phyloP scores from a whole-genome alignment of 805 yeast species.

The Kodamaea kakaduensis region DNA sequence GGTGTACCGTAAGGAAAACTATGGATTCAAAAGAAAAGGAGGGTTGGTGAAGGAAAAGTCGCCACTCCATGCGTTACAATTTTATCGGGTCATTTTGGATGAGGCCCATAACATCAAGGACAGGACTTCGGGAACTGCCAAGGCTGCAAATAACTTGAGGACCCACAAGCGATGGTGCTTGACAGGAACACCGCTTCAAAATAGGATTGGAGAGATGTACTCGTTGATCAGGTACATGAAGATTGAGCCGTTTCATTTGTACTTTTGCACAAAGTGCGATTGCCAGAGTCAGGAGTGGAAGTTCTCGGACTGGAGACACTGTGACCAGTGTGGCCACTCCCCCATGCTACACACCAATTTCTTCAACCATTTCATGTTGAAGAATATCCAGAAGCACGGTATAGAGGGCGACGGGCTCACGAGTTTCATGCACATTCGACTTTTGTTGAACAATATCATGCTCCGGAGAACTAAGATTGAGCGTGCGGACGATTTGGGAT shows the following conservation, averaged over 20 bases:
- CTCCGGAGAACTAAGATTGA: slow-evolving; percentile 92
- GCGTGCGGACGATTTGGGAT: slow-evolving; percentile 94
- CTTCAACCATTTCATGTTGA: slow-evolving; percentile 92
- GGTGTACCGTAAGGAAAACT: slow-evolving; percentile 72
- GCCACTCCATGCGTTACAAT: slow-evolving; percentile 66
- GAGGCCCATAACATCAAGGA: slow-evolving; percentile 98
- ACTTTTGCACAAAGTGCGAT: slow-evolving; percentile 90
- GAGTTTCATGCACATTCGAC: slow-evolving; percentile 74
- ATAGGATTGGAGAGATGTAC: slow-evolving; percentile 94
- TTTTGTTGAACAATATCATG: slow-evolving; percentile 76
- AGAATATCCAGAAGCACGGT: slow-evolving; percentile 86
- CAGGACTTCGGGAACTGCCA: slow-evolving; percentile 87
- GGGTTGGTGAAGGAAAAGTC: slow-evolving; percentile 72
- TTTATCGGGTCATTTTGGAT: slow-evolving; percentile 84
- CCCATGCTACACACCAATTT: slow-evolving; percentile 95
- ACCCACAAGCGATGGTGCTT: slow-evolving; percentile 85
- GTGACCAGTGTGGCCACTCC: slow-evolving; percentile 84
- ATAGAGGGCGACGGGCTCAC: slow-evolving; percentile 75
- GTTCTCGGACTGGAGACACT: slow-evolving; percentile 76
- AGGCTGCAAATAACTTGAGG: slow-evolving; percentile 74
- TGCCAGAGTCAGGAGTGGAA: slow-evolving; percentile 82
- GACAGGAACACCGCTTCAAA: slow-evolving; percentile 95
- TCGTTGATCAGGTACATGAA: slow-evolving; percentile 83
- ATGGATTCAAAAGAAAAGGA: slow-evolving; percentile 75
- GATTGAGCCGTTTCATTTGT: slow-evolving; percentile 80